Evolutionary conservation across 129 eudicot genomes (phyloP), one percentile per base, ranked within the genome.

Genomic region (Erigeron canadensis): DNA sequence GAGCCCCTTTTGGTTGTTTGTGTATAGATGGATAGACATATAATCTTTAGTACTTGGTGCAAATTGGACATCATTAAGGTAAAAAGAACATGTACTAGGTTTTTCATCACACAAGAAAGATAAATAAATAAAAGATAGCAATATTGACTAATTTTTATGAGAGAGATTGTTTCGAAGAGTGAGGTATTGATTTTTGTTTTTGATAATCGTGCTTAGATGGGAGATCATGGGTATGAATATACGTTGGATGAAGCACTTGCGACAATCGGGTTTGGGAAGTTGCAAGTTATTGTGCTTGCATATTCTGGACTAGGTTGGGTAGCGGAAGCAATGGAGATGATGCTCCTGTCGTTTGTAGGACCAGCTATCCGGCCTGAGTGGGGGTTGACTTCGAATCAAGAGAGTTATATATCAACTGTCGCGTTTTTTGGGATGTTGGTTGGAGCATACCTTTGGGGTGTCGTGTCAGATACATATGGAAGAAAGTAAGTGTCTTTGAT

Each of bases 371-470:
- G 80, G 75, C 79, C 85, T 13, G 84, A 86, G 75, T 89, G 96
- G 96, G 73, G 79, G 10, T 78, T 89, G 8, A 77, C 96, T 77
- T 76, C 96, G 10, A 75, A 47, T 62, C 68, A 86, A 77, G 86
- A 86, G 68, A 86, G 92, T 71, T 63, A 84, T 54, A 80, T 89
- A 74, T 84, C 96, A 22, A 89, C 88, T 34, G 84, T 82, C 9
- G 92, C 89, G 54, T 89, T 89, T 78, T 83, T 75, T 56, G 92
- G 92, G 17, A 89, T 89, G 92, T 72, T 89, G 5, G 69, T 89
- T 60, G 96, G 92, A 34, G 89, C 96, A 5, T 86, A 77, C 72
- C 80, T 82, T 0, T 86, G 88, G 88, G 90, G 96, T 17, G 50
- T 80, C 22, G 57, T 86, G 10, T 89, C 96, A 3, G 96, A 89